Evolutionary conservation across 306 rosid genomes (phyloP).

Genomic region (Lagenaria siceraria): DNA sequence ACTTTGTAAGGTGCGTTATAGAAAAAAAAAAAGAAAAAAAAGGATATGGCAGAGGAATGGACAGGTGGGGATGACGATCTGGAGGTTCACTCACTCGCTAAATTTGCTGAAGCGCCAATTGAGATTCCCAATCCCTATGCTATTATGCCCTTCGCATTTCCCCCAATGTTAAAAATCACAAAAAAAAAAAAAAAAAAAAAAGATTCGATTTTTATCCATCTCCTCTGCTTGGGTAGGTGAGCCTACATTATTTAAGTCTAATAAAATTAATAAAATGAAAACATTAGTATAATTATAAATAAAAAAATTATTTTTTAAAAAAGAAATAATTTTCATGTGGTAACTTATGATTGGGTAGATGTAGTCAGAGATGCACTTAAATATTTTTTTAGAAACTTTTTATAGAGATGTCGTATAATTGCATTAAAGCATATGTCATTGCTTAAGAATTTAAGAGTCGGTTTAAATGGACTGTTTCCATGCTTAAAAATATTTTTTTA

Average conservation of each 20-base stretch:
- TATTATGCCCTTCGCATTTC: neutral
- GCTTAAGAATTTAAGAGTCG: too few relatives aligned
- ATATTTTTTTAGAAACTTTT: too few relatives aligned
- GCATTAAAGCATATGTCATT: too few relatives aligned
- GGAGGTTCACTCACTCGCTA: neutral
- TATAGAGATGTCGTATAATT: too few relatives aligned
- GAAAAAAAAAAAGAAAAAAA: neutral
- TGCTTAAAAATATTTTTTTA: too few relatives aligned
- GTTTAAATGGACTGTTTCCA: too few relatives aligned
- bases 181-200: too few relatives aligned
- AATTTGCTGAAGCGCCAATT: neutral
- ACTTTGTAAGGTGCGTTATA: neutral
- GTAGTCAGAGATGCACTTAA: too few relatives aligned
- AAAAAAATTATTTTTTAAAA: too few relatives aligned
- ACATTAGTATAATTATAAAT: neutral
- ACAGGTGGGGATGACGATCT: constrained; percentile 8
- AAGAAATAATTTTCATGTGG: too few relatives aligned
- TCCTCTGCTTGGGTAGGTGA: neutral
- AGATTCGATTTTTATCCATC: neutral
- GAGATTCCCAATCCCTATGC: neutral
- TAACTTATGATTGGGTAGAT: too few relatives aligned
- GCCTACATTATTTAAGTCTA: neutral
- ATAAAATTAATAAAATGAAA: neutral
- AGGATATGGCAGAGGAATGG: constrained; percentile 6
- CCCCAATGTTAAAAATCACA: neutral